These are phyloP conservation scores for Rhodamnia argentea DNA, from an alignment of 345 rosid species.

Conservation along the genomic window DNA sequence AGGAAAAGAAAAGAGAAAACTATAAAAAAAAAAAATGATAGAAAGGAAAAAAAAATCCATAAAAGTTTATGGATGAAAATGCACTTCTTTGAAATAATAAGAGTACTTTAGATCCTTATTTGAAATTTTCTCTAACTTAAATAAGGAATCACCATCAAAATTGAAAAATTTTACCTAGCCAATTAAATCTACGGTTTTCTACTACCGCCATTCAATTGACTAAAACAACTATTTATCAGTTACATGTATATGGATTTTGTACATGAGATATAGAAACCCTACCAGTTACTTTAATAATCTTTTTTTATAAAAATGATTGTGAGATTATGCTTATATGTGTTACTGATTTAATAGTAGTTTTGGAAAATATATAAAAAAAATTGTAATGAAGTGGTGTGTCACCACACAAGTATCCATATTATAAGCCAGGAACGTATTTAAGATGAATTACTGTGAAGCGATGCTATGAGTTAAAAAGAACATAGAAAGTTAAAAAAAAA, in stretches of 20 bases:
- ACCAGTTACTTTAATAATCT: neutral
- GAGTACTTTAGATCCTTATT: no score
- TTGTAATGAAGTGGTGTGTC: neutral
- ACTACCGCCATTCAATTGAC: neutral
- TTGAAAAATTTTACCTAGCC: neutral
- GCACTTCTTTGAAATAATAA: no score
- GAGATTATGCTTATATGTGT: neutral
- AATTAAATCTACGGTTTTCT: neutral
- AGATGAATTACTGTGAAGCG: neutral
- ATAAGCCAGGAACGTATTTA: neutral
- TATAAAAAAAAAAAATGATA: no score
- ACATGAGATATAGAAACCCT: neutral
- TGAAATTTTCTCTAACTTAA: neutral
- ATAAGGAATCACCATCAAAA: neutral
- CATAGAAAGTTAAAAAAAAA: no score
- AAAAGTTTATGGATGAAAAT: no score
- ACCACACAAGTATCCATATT: neutral
- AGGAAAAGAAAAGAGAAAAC: no score
- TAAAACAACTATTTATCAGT: neutral
- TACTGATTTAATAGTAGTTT: neutral
- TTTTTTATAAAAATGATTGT: neutral
- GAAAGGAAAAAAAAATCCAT: no score
- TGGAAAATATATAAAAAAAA: neutral
- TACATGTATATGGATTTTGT: neutral
- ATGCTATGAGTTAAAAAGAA: neutral